Base-by-base conservation (phyloP, 1,139 yeast species). In the Pichia sp. region DNA sequence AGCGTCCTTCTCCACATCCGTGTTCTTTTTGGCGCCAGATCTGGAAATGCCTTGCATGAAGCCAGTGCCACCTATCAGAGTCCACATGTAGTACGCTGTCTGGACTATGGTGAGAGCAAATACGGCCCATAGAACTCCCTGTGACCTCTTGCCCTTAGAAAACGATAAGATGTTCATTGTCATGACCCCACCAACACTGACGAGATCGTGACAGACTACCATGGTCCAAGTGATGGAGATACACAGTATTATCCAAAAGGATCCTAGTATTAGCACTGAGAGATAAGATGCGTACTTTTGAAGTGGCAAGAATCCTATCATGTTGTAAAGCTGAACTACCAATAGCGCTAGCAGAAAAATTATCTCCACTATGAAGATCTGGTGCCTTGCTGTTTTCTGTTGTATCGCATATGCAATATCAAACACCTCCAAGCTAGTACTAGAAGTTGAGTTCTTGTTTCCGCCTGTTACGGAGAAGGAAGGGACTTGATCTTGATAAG, bases 121-220 rank as follows among this genome's bases (percentile, higher is more conserved):
- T 8, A 44, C 53, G 1, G 56, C 53, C 60, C 61, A 59, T 15
- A 57, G 13, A 13, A 59, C 13, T 5, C 50, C 45, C 32, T 44
- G 51, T 5, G 52, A 40, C 42, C 51, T 55, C 4, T 31, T 43
- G 5, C 52, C 56, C 45, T 41, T 30, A 1, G 44, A 31, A 29
- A 59, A 55, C 5, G 50, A 8, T 6, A 59, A 34, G 23, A 59
- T 55, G 13, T 59, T 52, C 56, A 59, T 50, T 23, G 60, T 57
- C 51, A 58, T 51, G 2, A n/a, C 45, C 8, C 51, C 30, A 8
- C 60, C 61, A 5, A 54, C 13, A 13, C 45, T 34, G 3, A 40
- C 34, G 5, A 59, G 32, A 5, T 53, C 52, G 4, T 54, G 47
- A 31, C 48, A 42, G 8, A 54, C 53, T 2, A 59, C 54, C 48